Conservation (phyloP, 257 asterid genomes). For the Solanum clarkiae region DNA sequence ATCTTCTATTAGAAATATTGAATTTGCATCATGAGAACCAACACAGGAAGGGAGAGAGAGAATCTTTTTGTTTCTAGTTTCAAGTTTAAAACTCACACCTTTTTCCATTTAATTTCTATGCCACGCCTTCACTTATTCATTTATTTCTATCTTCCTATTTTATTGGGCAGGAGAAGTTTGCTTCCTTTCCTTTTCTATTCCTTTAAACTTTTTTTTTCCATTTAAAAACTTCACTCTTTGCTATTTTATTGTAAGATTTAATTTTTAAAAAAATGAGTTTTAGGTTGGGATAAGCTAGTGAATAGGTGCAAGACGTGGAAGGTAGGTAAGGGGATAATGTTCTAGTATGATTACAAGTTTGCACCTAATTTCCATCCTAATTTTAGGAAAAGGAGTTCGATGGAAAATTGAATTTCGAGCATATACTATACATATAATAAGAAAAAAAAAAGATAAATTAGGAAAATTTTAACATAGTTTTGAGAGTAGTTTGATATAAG, state of each 20-base stretch:
- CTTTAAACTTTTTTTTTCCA: neutral
- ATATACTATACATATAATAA: neutral
- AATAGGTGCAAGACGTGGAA: neutral
- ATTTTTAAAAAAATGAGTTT: neutral
- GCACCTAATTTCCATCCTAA: neutral
- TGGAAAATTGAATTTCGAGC: neutral
- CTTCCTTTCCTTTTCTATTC: neutral
- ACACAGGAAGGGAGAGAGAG: neutral
- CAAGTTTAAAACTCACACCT: neutral
- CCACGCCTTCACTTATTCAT: constrained; percentile 21
- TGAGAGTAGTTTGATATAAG: neutral
- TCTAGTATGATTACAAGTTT: neutral
- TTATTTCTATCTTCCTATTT: neutral
- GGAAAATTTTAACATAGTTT: neutral
- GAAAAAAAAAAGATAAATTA: neutral
- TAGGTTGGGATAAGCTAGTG: neutral
- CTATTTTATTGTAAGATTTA: neutral
- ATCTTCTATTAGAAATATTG: rapidly evolving
- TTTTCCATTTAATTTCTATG: neutral
- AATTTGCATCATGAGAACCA: rapidly evolving
- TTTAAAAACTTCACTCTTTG: neutral
- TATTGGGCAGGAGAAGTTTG: constrained; percentile 4
- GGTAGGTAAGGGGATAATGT: neutral
- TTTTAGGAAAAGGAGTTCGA: neutral
- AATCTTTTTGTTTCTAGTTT: neutral